Evolutionary conservation across 148 eudicot genomes (phyloP), one percentile per base, ranked within the genome.

Genomic region (Nepenthes mirabilis): DNA sequence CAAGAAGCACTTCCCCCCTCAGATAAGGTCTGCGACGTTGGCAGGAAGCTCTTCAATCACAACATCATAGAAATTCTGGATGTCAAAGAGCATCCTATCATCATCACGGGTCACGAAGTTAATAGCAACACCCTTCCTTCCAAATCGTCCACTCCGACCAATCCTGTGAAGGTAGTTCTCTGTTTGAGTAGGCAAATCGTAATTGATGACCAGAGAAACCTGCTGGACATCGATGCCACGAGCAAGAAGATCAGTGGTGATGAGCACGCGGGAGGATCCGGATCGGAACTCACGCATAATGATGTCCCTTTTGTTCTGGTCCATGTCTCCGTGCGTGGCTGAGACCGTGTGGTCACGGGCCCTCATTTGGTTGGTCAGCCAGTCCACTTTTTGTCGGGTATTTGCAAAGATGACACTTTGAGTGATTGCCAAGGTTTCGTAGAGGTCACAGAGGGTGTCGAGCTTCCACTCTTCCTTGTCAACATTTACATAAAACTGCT

Each of bases 191-290:
- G 87, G 91, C 53, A 85, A 72, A 60, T 85, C 91, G 66, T 75
- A 85, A 66, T 85, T 85, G 47, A 85, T 85, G 33, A 85, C 91
- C 68, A 85, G 72, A 9, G 87, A 82, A 40, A 85, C 91, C 80
- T 85, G 91, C 67, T 82, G 91, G 48, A 85, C 91, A 71, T 85
- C 91, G 34, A 85, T 85, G 73, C 91, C 91, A 78, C 91, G 85
- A 14, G 91, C 91, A 51, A 85, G 55, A 56, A 85, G 81, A 65
- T 85, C 91, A 35, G 91, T 85, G 56, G 91, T 80, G 14, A 85
- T 82, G 45, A 85, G 85, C 51, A 85, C 91, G 60, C 87, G 83
- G 5, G 91, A 85, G 1, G 91, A 85, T 2, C 91, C 91, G 14
- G 91, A 85, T 1, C 91, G 77, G 59, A 85, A 85, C 37, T 85